Conservation (phyloP, 768 basidiomycete genomes). For the Podaxis rugospora region DNA sequence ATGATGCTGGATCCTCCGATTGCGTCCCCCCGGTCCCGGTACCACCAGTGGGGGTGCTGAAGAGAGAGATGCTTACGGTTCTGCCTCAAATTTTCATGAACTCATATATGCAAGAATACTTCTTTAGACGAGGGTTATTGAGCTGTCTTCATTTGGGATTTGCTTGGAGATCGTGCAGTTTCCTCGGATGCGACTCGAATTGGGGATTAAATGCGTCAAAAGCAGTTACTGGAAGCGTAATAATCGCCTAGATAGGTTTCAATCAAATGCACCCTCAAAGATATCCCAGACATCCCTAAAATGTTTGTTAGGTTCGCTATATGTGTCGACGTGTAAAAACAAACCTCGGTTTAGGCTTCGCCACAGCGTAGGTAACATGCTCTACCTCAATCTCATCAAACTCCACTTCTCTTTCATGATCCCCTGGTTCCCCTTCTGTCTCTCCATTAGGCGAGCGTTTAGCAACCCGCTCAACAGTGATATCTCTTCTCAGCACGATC, state of each 20-base stretch:
- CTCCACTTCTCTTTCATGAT: conserved; percentile 12
- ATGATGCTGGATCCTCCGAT: no score
- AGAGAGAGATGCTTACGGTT: no score
- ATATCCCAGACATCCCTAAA: conserved; percentile 20
- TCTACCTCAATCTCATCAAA: conserved; percentile 16
- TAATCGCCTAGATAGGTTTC: neutral
- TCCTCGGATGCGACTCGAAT: no score
- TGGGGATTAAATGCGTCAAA: no score
- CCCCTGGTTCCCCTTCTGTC: neutral
- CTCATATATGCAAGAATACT: no score
- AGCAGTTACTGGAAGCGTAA: no score
- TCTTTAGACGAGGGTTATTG: no score
- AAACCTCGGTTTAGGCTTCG: conserved; percentile 26
- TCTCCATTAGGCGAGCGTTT: neutral
- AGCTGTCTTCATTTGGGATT: no score
- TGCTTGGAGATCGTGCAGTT: no score
- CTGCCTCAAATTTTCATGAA: no score
- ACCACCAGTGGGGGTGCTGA: no score
- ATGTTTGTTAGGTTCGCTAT: neutral
- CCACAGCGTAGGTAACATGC: conserved; percentile 29
- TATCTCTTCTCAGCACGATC: conserved; percentile 33
- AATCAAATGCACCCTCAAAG: conserved; percentile 23
- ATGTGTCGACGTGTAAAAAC: neutral
- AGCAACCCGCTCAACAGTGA: neutral
- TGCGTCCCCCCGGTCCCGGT: no score